Evolutionary conservation across 495 filamentous ascomycete species (phyloP), one percentile per base, ranked within the genome.

Genomic region (Penicillium antarcticum): DNA sequence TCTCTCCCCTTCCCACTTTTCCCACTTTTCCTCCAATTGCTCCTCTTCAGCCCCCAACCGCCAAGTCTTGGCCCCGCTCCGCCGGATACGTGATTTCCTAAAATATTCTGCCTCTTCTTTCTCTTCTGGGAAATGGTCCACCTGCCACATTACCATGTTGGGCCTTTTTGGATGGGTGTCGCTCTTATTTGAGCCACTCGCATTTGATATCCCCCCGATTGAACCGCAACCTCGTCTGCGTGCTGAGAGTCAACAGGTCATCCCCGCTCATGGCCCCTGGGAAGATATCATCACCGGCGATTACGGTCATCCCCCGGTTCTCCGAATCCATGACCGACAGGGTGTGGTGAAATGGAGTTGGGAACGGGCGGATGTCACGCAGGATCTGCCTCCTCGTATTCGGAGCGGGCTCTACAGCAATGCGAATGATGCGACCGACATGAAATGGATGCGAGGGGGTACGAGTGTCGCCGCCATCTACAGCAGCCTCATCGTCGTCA

Each of bases 381-480:
- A 67, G 34, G 16, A 43, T 8, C 47, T 67, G 0, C 63, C 63
- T 0, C 38, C 53, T 4, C 12, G 37, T 4, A 39, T 67, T 10
- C 33, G 46, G 16, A 42, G 46, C 8, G 61, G 63, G 34, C 52
- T 67, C 13, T 58, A 46, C n/a, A 52, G 51, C 33, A 16, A 31
- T 19, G 58, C 56, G 21, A 67, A 67, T 46, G 63, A 67, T 36
- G 64, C 64, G 12, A 67, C 64, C 13, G 64, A 67, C 13, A 47
- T 67, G 32, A 67, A 67, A 36, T 65, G 55, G 56, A 58, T 65
- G 44, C 48, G 48, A 17, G 55, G 51, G 13, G 64, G 64, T 0
- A 55, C 41, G 12, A 55, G 47, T 12, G 46, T 67, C 13, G 64
- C 53, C 11, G 64, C 64, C 29, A 48, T 67, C 41, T 65, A 65